Percentiles rank a stretch among this genome's conserved stretches.
Evolutionary conservation across 202 grass and related monocot species (phyloP).

Genomic region (Eragrostis tef): DNA sequence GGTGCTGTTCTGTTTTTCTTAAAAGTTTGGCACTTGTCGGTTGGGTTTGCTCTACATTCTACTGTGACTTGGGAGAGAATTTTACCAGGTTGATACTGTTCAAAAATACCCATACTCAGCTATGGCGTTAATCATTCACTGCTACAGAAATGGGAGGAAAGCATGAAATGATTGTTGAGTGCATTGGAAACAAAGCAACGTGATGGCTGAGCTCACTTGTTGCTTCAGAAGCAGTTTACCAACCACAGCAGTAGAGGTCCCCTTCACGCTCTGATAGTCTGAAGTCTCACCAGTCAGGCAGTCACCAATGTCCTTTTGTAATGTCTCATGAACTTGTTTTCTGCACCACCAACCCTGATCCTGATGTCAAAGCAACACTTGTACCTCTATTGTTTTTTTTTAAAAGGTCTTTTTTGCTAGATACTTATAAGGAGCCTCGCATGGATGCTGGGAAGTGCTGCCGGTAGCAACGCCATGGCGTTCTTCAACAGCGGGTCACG

Average conservation of each 20-base stretch:
- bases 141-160: slow-evolving; percentile 33
- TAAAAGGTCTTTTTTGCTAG: neutral
- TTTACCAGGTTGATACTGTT: neutral
- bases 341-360: slow-evolving; percentile 40
- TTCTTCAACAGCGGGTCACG: slow-evolving; percentile 72
- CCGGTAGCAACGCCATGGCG: slow-evolving; percentile 55
- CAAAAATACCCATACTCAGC: neutral
- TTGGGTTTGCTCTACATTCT: slow-evolving; percentile 2
- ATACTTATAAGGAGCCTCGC: slow-evolving; percentile 40
- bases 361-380: slow-evolving; percentile 49
- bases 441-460: neutral
- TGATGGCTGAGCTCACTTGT: slow-evolving; percentile 49
- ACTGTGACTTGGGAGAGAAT: no score
- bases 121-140: neutral
- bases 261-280: slow-evolving; percentile 34
- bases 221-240: slow-evolving; percentile 69
- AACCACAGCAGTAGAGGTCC: slow-evolving; percentile 50
- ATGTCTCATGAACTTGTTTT: slow-evolving; percentile 42
- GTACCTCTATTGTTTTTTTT: slow-evolving; percentile 1
- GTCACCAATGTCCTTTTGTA: slow-evolving; percentile 41
- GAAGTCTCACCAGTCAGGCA: slow-evolving; percentile 44
- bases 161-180: slow-evolving; percentile 86
- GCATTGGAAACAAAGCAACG: slow-evolving; percentile 80
- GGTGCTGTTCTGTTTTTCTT: neutral
- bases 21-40: neutral